Evolutionary conservation across 306 rosid species (phyloP).

Genomic region (Acacia confusa): DNA sequence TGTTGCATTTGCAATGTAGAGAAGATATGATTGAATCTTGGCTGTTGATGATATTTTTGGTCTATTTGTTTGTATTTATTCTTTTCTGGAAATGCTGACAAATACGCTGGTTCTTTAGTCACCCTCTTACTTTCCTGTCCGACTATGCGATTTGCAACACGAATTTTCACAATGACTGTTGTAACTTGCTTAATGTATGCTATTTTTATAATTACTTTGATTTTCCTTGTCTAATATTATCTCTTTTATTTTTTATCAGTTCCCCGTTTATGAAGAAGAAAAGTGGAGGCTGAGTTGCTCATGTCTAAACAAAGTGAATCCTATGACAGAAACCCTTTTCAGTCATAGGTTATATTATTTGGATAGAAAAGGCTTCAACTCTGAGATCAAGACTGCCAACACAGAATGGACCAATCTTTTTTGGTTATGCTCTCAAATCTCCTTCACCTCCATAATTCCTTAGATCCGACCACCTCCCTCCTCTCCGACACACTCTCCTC

Average conservation of each 20-base stretch:
- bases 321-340: neutral
- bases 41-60: neutral
- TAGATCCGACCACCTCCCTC: constrained; percentile 78
- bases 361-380: constrained; percentile 18
- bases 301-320: too few relatives aligned
- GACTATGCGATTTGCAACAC: constrained; percentile 27
- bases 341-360: neutral
- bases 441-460: constrained; percentile 84
- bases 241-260: neutral
- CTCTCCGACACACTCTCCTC: constrained; percentile 62
- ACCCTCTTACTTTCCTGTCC: neutral
- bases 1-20: neutral
- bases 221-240: neutral
- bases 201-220: neutral
- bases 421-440: constrained; percentile 83
- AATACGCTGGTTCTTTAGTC: neutral
- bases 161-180: constrained; percentile 69
- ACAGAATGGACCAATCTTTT: constrained; percentile 71
- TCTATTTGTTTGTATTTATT: neutral
- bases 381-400: neutral
- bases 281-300: neutral
- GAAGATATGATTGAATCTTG: neutral
- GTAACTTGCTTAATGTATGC: constrained; percentile 33
- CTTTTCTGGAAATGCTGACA: neutral
- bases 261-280: neutral